phyloP scores from a whole-genome alignment of 768 basidiomycete genomes.

The Guyanaporus albipodus region DNA sequence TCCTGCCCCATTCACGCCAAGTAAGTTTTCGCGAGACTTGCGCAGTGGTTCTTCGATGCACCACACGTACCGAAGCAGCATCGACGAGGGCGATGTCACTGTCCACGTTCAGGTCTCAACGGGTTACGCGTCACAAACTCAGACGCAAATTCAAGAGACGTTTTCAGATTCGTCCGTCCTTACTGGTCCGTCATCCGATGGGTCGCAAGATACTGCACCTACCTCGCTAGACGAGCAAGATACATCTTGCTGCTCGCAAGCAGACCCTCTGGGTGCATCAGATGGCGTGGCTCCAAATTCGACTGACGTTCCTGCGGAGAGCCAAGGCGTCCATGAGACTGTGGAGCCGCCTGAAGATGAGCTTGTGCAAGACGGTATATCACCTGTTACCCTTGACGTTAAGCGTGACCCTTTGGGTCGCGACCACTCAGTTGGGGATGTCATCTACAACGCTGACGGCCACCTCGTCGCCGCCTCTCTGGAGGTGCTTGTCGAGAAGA shows the following conservation, averaged over 20 bases:
- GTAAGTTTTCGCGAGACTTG: slow-evolving; percentile 42
- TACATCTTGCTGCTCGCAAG: slow-evolving; percentile 28
- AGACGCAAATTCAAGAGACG: slow-evolving; percentile 32
- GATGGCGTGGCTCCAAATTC: slow-evolving; percentile 17
- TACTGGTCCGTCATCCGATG: slow-evolving; percentile 35
- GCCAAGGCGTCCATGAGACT: slow-evolving; percentile 33
- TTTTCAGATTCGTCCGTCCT: slow-evolving; percentile 51
- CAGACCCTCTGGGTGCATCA: slow-evolving; percentile 26
- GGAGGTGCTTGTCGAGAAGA: slow-evolving; percentile 87
- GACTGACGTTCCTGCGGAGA: slow-evolving; percentile 51
- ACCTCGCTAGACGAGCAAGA: slow-evolving; percentile 48
- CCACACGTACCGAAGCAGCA: slow-evolving; percentile 34
- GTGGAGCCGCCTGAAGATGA: slow-evolving; percentile 47
- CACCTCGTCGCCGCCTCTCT: slow-evolving; percentile 89
- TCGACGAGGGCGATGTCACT: slow-evolving; percentile 61
- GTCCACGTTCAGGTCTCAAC: slow-evolving; percentile 45
- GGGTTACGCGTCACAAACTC: slow-evolving; percentile 14
- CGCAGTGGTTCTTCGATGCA: slow-evolving; percentile 38
- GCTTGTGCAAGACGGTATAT: slow-evolving; percentile 49
- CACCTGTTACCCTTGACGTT: slow-evolving; percentile 40
- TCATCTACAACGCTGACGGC: slow-evolving; percentile 88
- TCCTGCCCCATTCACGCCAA: slow-evolving; percentile 42
- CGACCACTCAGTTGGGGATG: slow-evolving; percentile 80
- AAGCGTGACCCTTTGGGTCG: slow-evolving; percentile 47
- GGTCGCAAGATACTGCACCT: slow-evolving; percentile 46